Evolutionary conservation across 176 grass and related monocot genomes (phyloP).

Genomic region (Triticum turgidum): DNA sequence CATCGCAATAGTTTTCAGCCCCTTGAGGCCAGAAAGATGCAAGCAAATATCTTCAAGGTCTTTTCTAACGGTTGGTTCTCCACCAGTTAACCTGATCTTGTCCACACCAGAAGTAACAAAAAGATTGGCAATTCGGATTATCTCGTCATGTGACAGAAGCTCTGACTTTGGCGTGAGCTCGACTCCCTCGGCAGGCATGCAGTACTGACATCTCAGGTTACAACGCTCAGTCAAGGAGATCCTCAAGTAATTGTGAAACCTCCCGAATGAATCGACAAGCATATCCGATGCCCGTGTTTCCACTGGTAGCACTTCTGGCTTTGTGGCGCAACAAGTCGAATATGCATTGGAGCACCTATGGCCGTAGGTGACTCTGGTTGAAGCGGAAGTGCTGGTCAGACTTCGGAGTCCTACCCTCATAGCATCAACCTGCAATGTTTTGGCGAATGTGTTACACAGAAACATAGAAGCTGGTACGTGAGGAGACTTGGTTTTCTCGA

Average conservation of each 20-base stretch:
- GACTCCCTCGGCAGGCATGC: slow-evolving; percentile 87
- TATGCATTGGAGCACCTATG: slow-evolving; percentile 21
- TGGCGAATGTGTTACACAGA: background rate
- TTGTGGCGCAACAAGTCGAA: slow-evolving; percentile 40
- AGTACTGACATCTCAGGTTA: slow-evolving; percentile 89
- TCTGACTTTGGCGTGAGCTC: slow-evolving; percentile 68
- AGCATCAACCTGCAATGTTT: slow-evolving; percentile 24
- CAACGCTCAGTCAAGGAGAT: slow-evolving; percentile 84
- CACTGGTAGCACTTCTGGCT: slow-evolving; percentile 29
- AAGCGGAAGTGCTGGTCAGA: background rate
- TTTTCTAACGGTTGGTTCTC: slow-evolving; percentile 87
- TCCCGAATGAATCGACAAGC: slow-evolving; percentile 83
- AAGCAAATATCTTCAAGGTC: slow-evolving; percentile 90
- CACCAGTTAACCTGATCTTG: slow-evolving; percentile 89
- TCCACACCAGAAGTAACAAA: slow-evolving; percentile 80
- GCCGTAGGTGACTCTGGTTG: background rate
- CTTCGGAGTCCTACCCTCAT: slow-evolving; percentile 27
- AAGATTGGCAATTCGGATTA: slow-evolving; percentile 63
- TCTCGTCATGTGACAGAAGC: slow-evolving; percentile 68
- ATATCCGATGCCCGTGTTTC: slow-evolving; percentile 50
- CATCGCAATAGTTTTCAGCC: slow-evolving; percentile 87
- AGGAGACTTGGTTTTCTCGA: background rate
- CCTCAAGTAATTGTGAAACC: slow-evolving; percentile 82
- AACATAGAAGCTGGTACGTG: background rate
- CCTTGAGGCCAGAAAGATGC: slow-evolving; percentile 73